phyloP scores from a whole-genome alignment of 208 protist species.

The Leishmania tropica region DNA sequence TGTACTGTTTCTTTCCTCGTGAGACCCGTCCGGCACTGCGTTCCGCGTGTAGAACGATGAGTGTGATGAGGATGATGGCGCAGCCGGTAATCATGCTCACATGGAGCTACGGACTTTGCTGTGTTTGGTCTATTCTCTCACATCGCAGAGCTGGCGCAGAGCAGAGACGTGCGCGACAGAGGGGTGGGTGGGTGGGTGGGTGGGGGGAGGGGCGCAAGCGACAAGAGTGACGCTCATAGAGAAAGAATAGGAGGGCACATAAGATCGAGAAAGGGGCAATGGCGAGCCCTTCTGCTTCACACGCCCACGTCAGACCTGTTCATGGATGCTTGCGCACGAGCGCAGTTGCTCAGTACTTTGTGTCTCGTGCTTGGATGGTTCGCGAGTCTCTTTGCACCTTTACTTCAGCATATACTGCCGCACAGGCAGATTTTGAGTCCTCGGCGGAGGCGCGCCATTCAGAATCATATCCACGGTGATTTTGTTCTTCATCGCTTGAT shows the following conservation, averaged over 20 bases:
- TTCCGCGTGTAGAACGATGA: not conserved
- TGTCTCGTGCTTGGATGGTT: not conserved
- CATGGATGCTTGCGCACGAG: not conserved
- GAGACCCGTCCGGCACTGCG: not conserved
- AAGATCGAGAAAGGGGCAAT: not conserved
- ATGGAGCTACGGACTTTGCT: not conserved
- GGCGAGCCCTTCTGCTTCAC: not conserved
- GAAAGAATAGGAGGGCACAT: not conserved
- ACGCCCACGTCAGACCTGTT: not conserved
- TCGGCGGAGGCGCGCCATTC: not conserved
- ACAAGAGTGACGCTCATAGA: not conserved
- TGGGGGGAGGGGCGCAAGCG: not conserved
- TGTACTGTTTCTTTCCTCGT: not conserved
- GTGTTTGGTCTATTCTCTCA: not conserved
- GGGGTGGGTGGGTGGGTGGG: not conserved
- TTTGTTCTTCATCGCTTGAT: not conserved
- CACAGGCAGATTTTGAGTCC: not conserved
- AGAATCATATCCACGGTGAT: not conserved
- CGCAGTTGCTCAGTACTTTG: not conserved
- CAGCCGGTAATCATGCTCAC: not conserved
- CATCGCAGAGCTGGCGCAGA: not conserved
- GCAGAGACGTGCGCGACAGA: not conserved
- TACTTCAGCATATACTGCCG: not conserved
- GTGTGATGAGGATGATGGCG: not conserved
- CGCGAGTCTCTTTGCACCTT: not conserved